Base-by-base conservation (phyloP, 257 asterid genomes). In the Nicotiana tabacum region DNA sequence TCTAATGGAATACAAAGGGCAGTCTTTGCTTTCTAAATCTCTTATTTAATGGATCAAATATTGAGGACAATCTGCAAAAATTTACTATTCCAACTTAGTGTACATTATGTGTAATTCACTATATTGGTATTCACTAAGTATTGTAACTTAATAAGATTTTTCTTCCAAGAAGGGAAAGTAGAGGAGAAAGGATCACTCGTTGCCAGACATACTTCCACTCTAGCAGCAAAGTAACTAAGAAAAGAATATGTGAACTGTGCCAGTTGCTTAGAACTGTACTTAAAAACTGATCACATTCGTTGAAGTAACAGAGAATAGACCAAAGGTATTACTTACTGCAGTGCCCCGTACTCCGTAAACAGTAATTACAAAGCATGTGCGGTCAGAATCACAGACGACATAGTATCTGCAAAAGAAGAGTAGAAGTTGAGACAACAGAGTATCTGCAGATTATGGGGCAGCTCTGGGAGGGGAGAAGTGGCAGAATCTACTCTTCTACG, bases 341-440 rank as follows among this genome's bases (percentile, higher is more conserved):
- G 92, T 92, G 81, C 84, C 87, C 17, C 84, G 87, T 82, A 93
- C 86, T 77, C 92, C 92, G 55, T 95, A 95, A 65, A 91, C 94
- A n/a, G 98, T 86, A 39, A 95, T 84, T 55, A 91, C 87, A 78
- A 82, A 92, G 86, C 97, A 92, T 60, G 65, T 86, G 88, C 90
- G 94, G 83, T 88, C 92, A 72, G 98, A 86, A 86, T 92, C 98
- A 74, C 98, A 92, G 81, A 95, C 86, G 84, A 92, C 61, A 89
- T 93, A 95, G 86, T 91, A 93, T 79, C 98, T 95, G 96, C 88
- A 87, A 53, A 13, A 78, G 48, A 66, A 37, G 30, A 60, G 62
- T 21, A 76, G 35, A 76, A 33, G 33, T 18, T 21, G 56, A 32
- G 58, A n/a, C 8, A 39, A 37, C 6, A 37, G 1, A 3, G 13